phyloP scores from a whole-genome alignment of 2,329 filamentous ascomycete species.

The Alternaria burnsii region DNA sequence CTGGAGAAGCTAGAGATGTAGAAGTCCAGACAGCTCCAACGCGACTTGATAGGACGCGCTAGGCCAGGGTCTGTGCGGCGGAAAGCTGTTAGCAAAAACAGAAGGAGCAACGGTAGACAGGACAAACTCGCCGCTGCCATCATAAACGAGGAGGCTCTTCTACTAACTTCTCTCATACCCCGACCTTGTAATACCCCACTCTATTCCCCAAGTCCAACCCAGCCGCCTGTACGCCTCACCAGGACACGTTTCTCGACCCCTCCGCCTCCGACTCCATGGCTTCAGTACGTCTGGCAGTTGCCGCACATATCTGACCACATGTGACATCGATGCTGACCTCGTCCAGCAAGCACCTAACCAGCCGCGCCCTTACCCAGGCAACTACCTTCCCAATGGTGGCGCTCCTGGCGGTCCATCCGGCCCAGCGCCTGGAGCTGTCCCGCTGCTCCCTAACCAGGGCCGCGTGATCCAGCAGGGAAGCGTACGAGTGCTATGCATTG shows the following conservation, averaged over 20 bases:
- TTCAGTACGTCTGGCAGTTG: conserved; percentile 40
- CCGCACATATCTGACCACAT: conserved; percentile 13
- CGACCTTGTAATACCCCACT: conserved; percentile 16
- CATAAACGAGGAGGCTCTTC: conserved; percentile 34
- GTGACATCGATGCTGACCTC: conserved; percentile 32
- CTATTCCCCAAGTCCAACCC: conserved; percentile 12
- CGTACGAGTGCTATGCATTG: conserved; percentile 60
- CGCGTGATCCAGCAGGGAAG: conserved; percentile 61
- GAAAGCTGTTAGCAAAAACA: conserved; percentile 44
- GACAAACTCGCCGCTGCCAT: conserved; percentile 38
- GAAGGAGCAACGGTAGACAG: conserved; percentile 30
- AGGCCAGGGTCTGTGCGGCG: conserved; percentile 21
- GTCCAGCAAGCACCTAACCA: conserved; percentile 60
- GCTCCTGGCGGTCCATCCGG: conserved; percentile 52
- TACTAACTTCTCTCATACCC: conserved; percentile 23
- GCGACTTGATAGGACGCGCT: conserved; percentile 34
- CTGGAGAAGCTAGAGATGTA: conserved; percentile 4
- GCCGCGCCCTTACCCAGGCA: conserved; percentile 60
- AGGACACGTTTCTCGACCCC: conserved; percentile 32
- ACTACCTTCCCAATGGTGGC: conserved; percentile 59
- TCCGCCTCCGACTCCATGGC: conserved; percentile 44
- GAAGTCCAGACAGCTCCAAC: conserved; percentile 23
- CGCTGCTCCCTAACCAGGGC: conserved; percentile 62
- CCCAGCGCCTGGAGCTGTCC: conserved; percentile 55
- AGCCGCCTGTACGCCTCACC: conserved; percentile 21